phyloP scores from a whole-genome alignment of 805 yeast genomes.

The Schwanniomyces vanrijiae region DNA sequence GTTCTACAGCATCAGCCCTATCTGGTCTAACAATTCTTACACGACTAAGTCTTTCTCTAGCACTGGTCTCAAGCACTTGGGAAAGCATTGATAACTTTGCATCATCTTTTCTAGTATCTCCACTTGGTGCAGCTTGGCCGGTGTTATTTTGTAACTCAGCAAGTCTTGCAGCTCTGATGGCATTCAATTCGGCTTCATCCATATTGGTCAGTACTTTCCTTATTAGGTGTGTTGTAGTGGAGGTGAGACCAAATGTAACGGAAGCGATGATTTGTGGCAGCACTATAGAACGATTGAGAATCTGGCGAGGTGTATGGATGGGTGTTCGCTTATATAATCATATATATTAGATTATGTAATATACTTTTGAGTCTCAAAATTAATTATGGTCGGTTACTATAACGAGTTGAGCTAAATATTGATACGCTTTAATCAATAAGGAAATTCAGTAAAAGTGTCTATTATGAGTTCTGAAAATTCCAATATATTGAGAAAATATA shows the following conservation, averaged over 20 bases:
- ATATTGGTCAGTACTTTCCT: conserved; percentile 30
- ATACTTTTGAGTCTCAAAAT: not conserved
- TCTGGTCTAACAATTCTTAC: conserved; percentile 90
- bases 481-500: conserved; percentile 60
- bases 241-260: not conserved
- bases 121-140: conserved; percentile 21
- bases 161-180: conserved; percentile 90
- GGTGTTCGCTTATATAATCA: not conserved
- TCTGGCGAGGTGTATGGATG: not conserved
- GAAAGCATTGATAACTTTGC: conserved; percentile 47
- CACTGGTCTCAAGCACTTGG: conserved; percentile 76
- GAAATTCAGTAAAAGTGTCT: not conserved
- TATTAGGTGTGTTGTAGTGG: not conserved
- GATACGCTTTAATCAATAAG: not conserved
- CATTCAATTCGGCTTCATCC: conserved; percentile 87
- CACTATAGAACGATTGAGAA: not conserved
- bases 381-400: not conserved
- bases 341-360: not conserved
- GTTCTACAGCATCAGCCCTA: conserved; percentile 85
- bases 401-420: not conserved
- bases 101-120: conserved; percentile 31
- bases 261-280: not conserved
- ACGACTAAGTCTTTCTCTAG: conserved; percentile 83
- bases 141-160: conserved; percentile 71
- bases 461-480: conserved; percentile 27